phyloP scores from a whole-genome alignment of 2,329 filamentous ascomycete species.

The Calonectria ilicicola region DNA sequence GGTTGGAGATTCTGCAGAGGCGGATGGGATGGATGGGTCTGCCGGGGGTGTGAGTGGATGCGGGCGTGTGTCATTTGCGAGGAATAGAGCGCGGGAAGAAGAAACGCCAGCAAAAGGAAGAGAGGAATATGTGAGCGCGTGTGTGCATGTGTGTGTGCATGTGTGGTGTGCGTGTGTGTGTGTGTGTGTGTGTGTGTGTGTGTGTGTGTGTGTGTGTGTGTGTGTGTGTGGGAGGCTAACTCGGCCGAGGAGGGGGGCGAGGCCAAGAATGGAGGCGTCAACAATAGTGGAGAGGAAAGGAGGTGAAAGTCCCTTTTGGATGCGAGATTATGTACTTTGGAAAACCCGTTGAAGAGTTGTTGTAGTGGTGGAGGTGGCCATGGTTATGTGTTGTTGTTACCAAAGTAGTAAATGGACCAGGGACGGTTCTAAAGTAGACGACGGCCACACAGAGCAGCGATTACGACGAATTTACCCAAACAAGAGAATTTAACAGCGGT shows the following conservation, averaged over 20 bases:
- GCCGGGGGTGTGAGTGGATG: constrained; percentile 25
- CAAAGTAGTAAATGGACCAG: neutral
- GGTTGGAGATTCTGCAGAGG: constrained; percentile 24
- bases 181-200: constrained; percentile 9
- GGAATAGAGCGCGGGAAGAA: constrained; percentile 26
- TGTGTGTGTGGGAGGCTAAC: constrained; percentile 20
- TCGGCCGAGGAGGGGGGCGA: constrained; percentile 13
- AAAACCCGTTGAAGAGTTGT: neutral
- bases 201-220: constrained; percentile 17
- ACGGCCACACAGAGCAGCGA: neutral
- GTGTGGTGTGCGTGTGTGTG: constrained; percentile 16
- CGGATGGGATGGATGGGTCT: constrained; percentile 26
- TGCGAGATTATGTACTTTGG: neutral
- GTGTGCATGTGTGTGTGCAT: neutral
- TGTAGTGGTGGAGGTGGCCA: constrained; percentile 11
- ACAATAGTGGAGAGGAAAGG: constrained; percentile 9
- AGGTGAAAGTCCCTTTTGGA: neutral
- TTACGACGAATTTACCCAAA: constrained; percentile 29
- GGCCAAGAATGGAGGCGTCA: constrained; percentile 11
- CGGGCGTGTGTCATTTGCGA: constrained; percentile 28
- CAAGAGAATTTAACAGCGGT: constrained; percentile 28
- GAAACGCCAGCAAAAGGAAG: constrained; percentile 21
- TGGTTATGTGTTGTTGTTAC: constrained; percentile 14
- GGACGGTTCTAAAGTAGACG: neutral
- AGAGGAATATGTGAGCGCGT: constrained; percentile 23